These are phyloP conservation scores for Ceriops tagal DNA, from an alignment of 345 rosid genomes.

Conservation along the genomic window DNA sequence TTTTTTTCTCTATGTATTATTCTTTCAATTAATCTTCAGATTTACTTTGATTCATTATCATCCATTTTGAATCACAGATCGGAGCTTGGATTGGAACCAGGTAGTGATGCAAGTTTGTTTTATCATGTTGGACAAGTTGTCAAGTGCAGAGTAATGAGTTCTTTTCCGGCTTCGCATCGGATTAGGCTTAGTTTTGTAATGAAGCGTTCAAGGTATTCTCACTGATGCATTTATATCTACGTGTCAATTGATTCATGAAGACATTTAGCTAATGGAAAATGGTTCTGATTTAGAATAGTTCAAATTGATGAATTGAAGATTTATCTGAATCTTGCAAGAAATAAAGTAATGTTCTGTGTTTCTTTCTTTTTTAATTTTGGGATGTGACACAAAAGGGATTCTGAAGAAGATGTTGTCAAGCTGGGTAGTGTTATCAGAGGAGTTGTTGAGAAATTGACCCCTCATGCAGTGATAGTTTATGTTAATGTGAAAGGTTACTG, in stretches of 20 bases:
- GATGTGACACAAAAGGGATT: conserved; percentile 41
- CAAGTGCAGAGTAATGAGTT: conserved; percentile 79
- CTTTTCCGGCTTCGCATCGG: conserved; percentile 58
- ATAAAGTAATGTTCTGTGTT: background rate
- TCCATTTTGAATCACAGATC: conserved; percentile 39
- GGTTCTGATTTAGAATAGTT: background rate
- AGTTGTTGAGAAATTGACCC: conserved; percentile 64
- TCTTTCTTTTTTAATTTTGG: background rate
- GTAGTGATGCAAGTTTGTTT: conserved; percentile 57
- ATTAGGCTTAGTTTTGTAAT: conserved; percentile 81
- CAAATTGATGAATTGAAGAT: background rate
- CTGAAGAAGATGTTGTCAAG: conserved; percentile 71
- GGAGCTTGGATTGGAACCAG: conserved; percentile 85
- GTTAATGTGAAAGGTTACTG: conserved; percentile 52
- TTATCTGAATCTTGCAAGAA: background rate
- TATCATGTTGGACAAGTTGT: conserved; percentile 94
- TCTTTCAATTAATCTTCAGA: too few relatives aligned
- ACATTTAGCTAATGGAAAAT: background rate
- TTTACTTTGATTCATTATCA: background rate
- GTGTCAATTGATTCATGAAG: background rate
- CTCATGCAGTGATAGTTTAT: conserved; percentile 51
- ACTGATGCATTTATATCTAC: background rate
- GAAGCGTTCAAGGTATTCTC: conserved; percentile 70
- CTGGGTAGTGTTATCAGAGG: conserved; percentile 78
- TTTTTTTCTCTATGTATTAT: too few relatives aligned